Base-by-base conservation (phyloP, 1,284 basidiomycete species). In the Microbotryum violaceum region DNA sequence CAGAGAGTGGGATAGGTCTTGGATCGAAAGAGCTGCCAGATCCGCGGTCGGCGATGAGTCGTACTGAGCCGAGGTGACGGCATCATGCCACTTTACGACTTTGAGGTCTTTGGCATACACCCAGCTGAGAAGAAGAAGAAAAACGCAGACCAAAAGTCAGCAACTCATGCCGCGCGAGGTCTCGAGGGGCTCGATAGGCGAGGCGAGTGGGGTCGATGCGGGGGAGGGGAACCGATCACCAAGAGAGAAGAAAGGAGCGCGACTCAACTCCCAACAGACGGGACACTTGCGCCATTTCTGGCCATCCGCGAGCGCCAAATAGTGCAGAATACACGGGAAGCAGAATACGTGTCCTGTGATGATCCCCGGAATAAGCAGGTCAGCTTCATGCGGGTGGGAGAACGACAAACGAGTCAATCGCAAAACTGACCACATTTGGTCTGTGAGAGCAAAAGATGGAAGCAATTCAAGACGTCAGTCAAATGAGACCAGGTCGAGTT, bases 231-330 rank as follows among this genome's bases (percentile, higher is more conserved):
- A 5, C 27, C 21, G n/a, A 14, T 57, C 33, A 57, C 33, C 21
- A 12, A 29, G 25, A 29, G 56, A 44, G 44, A 12, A 14, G 18
- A 53, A 29, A 18, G 18, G 33, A 3, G 12, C 7, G 37, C 6
- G 25, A 56, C 66, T 54, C 14, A 42, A 63, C 67, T 98, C 96
- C 73, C 89, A 89, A 75, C 94, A 99, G 60, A 99, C 92, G 1
- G 94, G 96, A 75, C 96, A 98, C 61, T 86, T 84, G 33, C 86
- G 85, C 82, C 87, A 91, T 76, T 91, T 86, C 57, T 91, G 85
- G 9, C 89, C 89, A 9, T 72, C 71, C 7, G 70, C 63, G 12
- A 72, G 62, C 20, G 70, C 86, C 71, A 97, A 82, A 74, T 93
- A 96, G 75, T 96, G 94, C 49, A 97, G 78, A 57, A 93, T 88